Evolutionary conservation across 2,329 filamentous ascomycete genomes (phyloP), one percentile per base, ranked within the genome.

Genomic region (Eutypella sp.): DNA sequence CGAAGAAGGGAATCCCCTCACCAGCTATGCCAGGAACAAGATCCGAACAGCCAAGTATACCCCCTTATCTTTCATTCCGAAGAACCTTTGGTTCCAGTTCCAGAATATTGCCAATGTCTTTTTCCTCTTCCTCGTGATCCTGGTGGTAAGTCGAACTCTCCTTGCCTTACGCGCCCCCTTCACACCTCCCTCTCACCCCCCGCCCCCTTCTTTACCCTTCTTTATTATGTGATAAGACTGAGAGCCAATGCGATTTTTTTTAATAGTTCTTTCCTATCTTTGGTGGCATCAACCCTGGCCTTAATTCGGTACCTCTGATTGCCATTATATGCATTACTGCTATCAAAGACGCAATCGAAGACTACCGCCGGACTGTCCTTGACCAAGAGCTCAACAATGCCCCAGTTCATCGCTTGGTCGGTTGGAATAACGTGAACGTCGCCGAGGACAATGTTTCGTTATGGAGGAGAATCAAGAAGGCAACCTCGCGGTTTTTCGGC

Each of bases 71-170:
- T 99, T 99, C 68, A 68, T 99, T 23, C 93, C 93, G 13, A 97
- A 97, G 73, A 97, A 99, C 68, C 64, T 99, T 61, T 99, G 85
- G 82, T 89, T 95, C 54, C 95, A 99, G 68, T 97, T 99, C 64
- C 92, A 99, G 70, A 97, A 97, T 63, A 86, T 99, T 60, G 93
- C 93, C 62, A 99, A 99, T 67, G 85, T 97, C 44, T 99, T 97
- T 71, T 99, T 99, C 78, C 75, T 97, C 57, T 96, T 97, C 70
- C 79, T 92, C 59, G 91, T 96, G 64, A 95, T 99, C 62, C 79
- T 99, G 49, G 84, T 85, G 61, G 93, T 97, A 84, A 76, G 91
- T 78, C 46, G 37, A 43, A 27, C 7, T 65, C 41, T 38, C n/a
- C n/a, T n/a, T n/a, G n/a, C n/a, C n/a, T n/a, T n/a, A n/a, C n/a